These are phyloP conservation scores for Colletotrichum sp. DNA, from an alignment of 2,329 filamentous ascomycete species.

Conservation along the genomic window DNA sequence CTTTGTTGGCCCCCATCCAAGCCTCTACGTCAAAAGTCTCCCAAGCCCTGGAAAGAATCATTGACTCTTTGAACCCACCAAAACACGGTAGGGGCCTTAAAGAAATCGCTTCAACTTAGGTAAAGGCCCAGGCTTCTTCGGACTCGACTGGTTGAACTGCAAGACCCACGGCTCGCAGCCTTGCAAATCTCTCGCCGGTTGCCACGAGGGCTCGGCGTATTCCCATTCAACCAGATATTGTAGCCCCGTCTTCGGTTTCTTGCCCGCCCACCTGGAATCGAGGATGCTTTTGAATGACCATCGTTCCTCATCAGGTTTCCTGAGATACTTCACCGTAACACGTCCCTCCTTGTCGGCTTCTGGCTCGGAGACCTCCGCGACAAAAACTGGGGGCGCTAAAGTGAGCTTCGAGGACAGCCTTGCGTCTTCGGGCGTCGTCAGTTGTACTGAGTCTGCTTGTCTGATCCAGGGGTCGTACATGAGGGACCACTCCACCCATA, in stretches of 20 bases:
- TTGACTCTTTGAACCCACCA: neutral
- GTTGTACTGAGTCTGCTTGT: neutral
- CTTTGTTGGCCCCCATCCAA: neutral
- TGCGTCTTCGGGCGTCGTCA: neutral
- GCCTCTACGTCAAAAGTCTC: neutral
- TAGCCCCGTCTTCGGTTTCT: neutral
- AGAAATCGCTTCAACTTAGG: neutral
- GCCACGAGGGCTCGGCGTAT: slow-evolving; percentile 15
- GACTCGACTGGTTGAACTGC: neutral
- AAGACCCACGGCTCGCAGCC: slow-evolving; percentile 15
- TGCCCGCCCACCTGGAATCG: slow-evolving; percentile 6
- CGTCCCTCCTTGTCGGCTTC: slow-evolving; percentile 9
- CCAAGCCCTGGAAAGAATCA: neutral
- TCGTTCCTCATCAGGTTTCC: slow-evolving; percentile 10
- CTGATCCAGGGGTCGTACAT: slow-evolving; percentile 15
- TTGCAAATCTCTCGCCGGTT: slow-evolving; percentile 8
- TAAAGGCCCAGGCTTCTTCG: neutral
- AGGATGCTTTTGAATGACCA: slow-evolving; percentile 10
- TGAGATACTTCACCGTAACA: neutral
- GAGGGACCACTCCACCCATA: slow-evolving; percentile 14
- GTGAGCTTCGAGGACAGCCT: neutral
- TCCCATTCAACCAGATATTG: slow-evolving; percentile 14
- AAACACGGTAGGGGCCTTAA: neutral
- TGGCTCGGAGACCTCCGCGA: slow-evolving; percentile 1
- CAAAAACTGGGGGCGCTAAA: neutral